Evolutionary conservation across 2,329 filamentous ascomycete species (phyloP), one percentile per base, ranked within the genome.

Genomic region (Epichloe uncinata): DNA sequence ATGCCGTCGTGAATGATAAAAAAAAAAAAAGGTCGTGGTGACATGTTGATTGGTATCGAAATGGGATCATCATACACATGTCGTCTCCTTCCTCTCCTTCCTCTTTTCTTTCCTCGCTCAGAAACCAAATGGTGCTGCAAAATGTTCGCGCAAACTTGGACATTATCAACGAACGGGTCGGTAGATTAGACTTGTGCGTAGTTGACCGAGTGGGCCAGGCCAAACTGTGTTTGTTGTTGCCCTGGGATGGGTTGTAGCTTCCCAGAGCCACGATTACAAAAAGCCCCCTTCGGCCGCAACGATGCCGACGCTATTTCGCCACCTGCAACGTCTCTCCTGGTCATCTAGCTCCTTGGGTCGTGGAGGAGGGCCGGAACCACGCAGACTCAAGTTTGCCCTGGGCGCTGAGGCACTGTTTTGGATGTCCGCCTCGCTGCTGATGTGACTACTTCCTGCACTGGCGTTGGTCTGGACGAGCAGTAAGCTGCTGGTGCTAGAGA

Each of bases 401-500:
- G 60, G 58, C 52, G 66, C 59, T 46, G 66, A 61, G 57, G 68
- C 30, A 44, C 35, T 58, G 54, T 63, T 58, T 52, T 69, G 67
- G 53, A 57, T 34, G 46, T 75, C 71, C 52, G 66, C 57, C 52
- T 76, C 73, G 58, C 65, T 69, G 61, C 72, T 74, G 50, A 67
- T 66, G 48, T 70, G 65, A 60, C 70, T 74, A 65, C 73, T 77
- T 54, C 65, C 64, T 52, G 64, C 65, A 58, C 70, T 72, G 52
- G 69, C 67, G 60, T 79, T 79, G 53, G 75, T 75, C 66, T 81
- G 76, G 50, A 79, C 70, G 43, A 81, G 68, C 48, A 82, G 67
- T 59, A 80, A 64, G 61, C 74, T 80, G 60, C 75, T 80, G 47
- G 77, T 80, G 60, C 74, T 80, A 56, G 77, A 81, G 49, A 82